phyloP scores from a whole-genome alignment of 768 basidiomycete genomes.

The Leucogyrophana mollusca region DNA sequence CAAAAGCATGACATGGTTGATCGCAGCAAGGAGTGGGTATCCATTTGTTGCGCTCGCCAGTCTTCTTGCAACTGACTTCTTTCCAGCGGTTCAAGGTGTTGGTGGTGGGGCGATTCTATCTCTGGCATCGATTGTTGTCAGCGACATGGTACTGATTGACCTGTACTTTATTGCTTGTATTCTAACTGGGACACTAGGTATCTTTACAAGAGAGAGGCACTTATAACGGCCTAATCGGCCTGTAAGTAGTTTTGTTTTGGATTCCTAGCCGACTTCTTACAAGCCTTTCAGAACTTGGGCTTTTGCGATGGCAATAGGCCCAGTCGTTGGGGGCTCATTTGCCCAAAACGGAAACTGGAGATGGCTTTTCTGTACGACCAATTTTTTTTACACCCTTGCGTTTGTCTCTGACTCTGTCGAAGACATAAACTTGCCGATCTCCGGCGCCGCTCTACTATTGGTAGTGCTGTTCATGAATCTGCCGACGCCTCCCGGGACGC shows the following conservation, averaged over 20 bases:
- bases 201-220: constrained; percentile 43
- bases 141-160: constrained; percentile 42
- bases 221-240: constrained; percentile 35
- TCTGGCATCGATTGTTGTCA: constrained; percentile 39
- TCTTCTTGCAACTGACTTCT: background rate
- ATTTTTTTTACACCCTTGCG: background rate
- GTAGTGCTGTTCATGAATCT: constrained; percentile 33
- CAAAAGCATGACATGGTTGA: constrained; percentile 38
- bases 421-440: constrained; percentile 43
- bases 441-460: constrained; percentile 23
- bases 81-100: constrained; percentile 36
- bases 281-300: constrained; percentile 27
- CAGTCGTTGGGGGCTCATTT: constrained; percentile 35
- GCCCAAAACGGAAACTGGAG: constrained; percentile 34
- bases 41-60: background rate
- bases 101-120: constrained; percentile 40
- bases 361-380: constrained; percentile 38
- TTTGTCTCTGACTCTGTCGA: background rate
- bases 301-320: constrained; percentile 33
- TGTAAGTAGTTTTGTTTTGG: constrained; percentile 19
- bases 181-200: constrained; percentile 10
- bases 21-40: constrained; percentile 35
- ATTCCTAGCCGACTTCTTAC: background rate
- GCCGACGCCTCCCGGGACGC: constrained; percentile 28
- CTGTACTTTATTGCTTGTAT: too few relatives aligned